phyloP scores from a whole-genome alignment of 2,329 filamentous ascomycete genomes.

The Scolecobasidium constrictum region DNA sequence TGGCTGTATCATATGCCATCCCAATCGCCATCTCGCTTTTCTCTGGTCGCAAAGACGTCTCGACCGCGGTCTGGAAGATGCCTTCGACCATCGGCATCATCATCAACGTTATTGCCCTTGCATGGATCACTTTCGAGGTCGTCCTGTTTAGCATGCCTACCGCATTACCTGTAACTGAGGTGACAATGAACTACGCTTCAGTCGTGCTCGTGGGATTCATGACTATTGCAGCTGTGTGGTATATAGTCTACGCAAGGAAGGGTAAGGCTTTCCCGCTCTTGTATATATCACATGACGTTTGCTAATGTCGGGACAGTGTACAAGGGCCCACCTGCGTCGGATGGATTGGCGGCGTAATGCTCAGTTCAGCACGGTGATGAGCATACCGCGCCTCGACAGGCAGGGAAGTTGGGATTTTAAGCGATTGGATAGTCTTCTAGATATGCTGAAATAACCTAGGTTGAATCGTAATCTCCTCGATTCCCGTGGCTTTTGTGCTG shows the following conservation, averaged over 20 bases:
- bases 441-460: too few relatives aligned
- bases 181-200: conserved; percentile 33
- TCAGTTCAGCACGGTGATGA: too few relatives aligned
- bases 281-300: neutral
- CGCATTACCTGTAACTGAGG: conserved; percentile 27
- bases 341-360: conserved; percentile 3
- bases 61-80: conserved; percentile 4
- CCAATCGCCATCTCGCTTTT: conserved; percentile 43
- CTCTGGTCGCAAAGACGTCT: conserved; percentile 10
- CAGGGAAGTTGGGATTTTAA: too few relatives aligned
- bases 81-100: neutral
- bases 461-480: too few relatives aligned
- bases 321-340: conserved; percentile 7
- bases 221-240: conserved; percentile 25
- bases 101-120: conserved; percentile 12
- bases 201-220: conserved; percentile 31
- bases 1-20: conserved; percentile 46
- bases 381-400: too few relatives aligned
- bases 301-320: neutral
- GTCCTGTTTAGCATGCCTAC: conserved; percentile 67
- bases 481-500: too few relatives aligned
- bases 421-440: too few relatives aligned
- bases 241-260: conserved; percentile 12
- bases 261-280: conserved; percentile 22
- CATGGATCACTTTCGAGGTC: conserved; percentile 60